Conservation (phyloP, 306 rosid species). For the Rosa persica region DNA sequence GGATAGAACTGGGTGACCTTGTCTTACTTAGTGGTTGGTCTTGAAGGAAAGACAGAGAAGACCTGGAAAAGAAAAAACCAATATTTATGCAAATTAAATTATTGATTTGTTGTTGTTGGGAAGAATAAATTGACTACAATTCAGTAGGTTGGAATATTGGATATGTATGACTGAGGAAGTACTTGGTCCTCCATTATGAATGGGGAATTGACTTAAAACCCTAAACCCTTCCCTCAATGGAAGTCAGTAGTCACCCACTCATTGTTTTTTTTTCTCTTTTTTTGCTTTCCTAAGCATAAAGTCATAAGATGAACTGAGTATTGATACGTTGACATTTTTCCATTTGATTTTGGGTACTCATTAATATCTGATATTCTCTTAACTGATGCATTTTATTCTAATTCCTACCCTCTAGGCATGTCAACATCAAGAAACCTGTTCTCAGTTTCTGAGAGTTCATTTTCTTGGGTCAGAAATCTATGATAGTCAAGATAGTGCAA, state of each 20-base stretch:
- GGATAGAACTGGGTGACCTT: not conserved
- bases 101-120: not conserved
- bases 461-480: not conserved
- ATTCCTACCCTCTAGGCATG: not conserved
- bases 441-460: not conserved
- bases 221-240: not conserved
- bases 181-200: constrained; percentile 7
- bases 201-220: constrained; percentile 25
- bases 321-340: constrained; percentile 13
- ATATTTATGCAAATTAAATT: not conserved
- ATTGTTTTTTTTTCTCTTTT: not conserved
- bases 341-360: not conserved
- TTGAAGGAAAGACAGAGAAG: not conserved
- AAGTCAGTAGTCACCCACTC: constrained; percentile 23
- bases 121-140: constrained; percentile 1
- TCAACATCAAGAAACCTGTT: not conserved
- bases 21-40: constrained; percentile 3
- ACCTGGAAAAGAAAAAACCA: not conserved
- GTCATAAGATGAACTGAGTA: not conserved
- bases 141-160: not conserved
- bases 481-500: not conserved
- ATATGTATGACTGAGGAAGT: constrained; percentile 3
- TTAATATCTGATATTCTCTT: not conserved
- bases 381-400: not conserved
- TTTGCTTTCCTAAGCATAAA: constrained; percentile 3